These are phyloP conservation scores for Sarcodon sp. DNA, from an alignment of 768 basidiomycete genomes.

Conservation along the genomic window DNA sequence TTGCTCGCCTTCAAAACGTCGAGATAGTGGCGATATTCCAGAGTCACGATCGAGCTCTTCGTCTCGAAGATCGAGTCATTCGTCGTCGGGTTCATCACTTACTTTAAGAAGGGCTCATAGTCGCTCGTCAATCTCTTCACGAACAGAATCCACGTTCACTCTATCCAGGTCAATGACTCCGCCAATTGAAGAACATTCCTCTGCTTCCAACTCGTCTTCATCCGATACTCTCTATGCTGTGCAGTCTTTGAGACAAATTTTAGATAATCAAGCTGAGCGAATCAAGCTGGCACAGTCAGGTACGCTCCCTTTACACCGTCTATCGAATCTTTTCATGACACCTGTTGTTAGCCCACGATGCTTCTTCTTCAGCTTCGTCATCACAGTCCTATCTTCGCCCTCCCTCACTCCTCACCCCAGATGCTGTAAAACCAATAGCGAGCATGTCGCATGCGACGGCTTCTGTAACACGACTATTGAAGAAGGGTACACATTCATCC, in stretches of 20 bases:
- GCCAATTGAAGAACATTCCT: conserved; percentile 39
- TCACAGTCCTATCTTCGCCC: conserved; percentile 25
- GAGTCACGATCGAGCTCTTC: too few species aligned
- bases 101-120: too few species aligned
- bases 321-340: too few species aligned
- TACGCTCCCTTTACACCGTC: too few species aligned
- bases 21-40: too few species aligned
- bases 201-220: conserved; percentile 37
- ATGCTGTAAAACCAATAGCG: conserved; percentile 35
- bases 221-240: conserved; percentile 48
- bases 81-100: too few species aligned
- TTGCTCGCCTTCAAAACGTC: too few species aligned
- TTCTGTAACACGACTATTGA: conserved; percentile 65
- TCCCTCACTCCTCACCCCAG: conserved; percentile 29
- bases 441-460: conserved; percentile 70
- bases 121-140: too few species aligned
- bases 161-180: conserved; percentile 36
- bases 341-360: neutral
- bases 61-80: too few species aligned
- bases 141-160: conserved; percentile 5
- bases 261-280: conserved; percentile 28
- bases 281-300: conserved; percentile 1
- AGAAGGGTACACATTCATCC: conserved; percentile 42
- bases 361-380: conserved; percentile 9
- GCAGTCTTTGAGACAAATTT: conserved; percentile 55